Evolutionary conservation across 805 yeast genomes (phyloP), one percentile per base, ranked within the genome.

Genomic region (Monosporozyma solicola): DNA sequence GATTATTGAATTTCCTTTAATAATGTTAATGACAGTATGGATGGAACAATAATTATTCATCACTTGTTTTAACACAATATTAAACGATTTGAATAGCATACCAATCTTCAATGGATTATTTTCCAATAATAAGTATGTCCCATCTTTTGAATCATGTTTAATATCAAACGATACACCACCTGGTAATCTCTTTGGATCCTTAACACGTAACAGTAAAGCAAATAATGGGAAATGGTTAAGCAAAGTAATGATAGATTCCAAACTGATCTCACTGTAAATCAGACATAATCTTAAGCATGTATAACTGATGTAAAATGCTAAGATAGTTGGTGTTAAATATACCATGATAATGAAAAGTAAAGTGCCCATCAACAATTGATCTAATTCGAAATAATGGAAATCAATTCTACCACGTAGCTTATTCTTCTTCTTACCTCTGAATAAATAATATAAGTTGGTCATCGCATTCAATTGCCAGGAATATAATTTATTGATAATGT

Each of bases 371-470:
- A 95, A 72, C 53, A 92, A 74, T 62, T 91, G 96, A 65, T 91
- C 97, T 25, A 92, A 72, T 55, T 87, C 92, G 66, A 87, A 92
- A 64, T 85, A 80, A 56, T 90, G 82, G 27, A 83, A 81, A 66
- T 94, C 99, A 33, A 90, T 82, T 73, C 99, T 82, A 52, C 87
- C 76, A 59, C 98, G 78, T 61, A 94, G 71, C 3, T 85, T 82
- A 63, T 94, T 94, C 59, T 82, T 84, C 67, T 91, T 90, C 67
- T 85, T 86, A 1, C 99, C 99, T 53, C 92, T 77, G 61, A 94
- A 92, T 45, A 95, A 72, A 57, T 89, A 84, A 69, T 87, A 87
- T 52, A 94, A 73, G 11, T 97, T 87, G 50, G 74, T 72, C 55
- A 94, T 67, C 7, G 84, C 77, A 41, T 77, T 77, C 22, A 86